Conservation (phyloP, 495 filamentous ascomycete species). For the Aspergillus haitiensis region DNA sequence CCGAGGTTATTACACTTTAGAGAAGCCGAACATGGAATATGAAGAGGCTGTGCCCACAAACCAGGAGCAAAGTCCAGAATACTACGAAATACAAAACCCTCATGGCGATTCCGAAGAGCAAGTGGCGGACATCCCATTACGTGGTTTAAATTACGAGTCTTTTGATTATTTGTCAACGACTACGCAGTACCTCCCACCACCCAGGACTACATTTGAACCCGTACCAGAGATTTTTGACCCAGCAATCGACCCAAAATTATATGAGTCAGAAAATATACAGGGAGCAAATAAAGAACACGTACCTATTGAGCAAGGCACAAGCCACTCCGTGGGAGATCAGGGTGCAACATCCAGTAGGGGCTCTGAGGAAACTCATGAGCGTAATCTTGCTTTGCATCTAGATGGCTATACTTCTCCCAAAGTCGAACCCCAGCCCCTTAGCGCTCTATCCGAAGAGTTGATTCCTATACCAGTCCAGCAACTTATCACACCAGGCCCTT, state of each 20-base stretch:
- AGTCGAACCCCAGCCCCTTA: conserved; percentile 1
- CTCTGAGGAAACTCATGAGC: not conserved
- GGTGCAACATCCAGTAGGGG: not conserved
- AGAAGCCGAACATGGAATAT: not conserved
- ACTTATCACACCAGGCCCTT: conserved; percentile 27
- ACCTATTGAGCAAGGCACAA: not conserved
- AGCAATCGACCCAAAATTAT: conserved; percentile 24
- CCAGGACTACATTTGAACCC: not conserved
- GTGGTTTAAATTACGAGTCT: conserved; percentile 6
- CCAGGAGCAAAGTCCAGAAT: not conserved
- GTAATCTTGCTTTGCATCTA: conserved; percentile 19
- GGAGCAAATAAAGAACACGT: not conserved
- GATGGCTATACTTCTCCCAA: conserved; percentile 23
- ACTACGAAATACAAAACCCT: not conserved
- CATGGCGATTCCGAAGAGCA: conserved; percentile 10
- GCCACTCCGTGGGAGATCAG: not conserved
- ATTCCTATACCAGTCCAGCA: conserved; percentile 18
- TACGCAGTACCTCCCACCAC: not conserved
- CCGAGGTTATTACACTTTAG: conserved; percentile 3
- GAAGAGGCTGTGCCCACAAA: not conserved
- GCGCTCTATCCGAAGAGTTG: not conserved
- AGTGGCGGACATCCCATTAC: not conserved
- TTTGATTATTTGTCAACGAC: conserved; percentile 9
- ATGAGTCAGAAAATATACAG: not conserved
- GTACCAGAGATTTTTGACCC: not conserved